Evolutionary conservation across 805 yeast species (phyloP).

Genomic region (Yueomyces sp.): DNA sequence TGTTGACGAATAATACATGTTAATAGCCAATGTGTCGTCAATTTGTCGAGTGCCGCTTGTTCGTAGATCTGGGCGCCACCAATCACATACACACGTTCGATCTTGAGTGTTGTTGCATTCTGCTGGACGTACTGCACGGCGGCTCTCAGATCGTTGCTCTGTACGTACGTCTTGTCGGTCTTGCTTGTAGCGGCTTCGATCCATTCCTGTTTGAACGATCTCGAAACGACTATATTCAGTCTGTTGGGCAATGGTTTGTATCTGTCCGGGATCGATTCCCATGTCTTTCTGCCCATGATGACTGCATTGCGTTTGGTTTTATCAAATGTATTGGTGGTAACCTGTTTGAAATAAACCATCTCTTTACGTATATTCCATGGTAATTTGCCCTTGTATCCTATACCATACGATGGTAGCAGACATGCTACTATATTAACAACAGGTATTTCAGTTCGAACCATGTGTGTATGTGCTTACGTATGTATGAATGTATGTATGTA

Average conservation of each 20-base stretch:
- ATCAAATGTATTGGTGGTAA: constrained; percentile 38
- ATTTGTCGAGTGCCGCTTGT: constrained; percentile 26
- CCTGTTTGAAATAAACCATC: constrained; percentile 69
- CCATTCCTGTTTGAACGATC: constrained; percentile 19
- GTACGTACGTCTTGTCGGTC: not conserved
- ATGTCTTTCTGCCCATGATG: constrained; percentile 90
- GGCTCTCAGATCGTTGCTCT: not conserved
- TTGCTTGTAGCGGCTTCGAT: not conserved
- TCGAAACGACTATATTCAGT: constrained; percentile 61
- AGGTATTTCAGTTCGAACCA: constrained; percentile 13
- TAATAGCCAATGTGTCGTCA: constrained; percentile 44
- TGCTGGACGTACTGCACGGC: not conserved
- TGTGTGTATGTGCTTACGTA: too few species aligned
- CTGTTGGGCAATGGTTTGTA: constrained; percentile 77
- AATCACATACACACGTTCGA: constrained; percentile 63
- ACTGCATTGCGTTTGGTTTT: constrained; percentile 51
- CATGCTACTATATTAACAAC: constrained; percentile 77
- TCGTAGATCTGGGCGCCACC: constrained; percentile 89
- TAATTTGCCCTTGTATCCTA: constrained; percentile 65
- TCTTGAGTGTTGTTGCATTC: constrained; percentile 2
- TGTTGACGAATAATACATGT: constrained; percentile 25
- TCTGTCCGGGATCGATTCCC: constrained; percentile 81
- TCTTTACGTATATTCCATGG: constrained; percentile 86
- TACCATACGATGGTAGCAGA: constrained; percentile 64
- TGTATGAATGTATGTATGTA: too few species aligned